Base-by-base conservation (phyloP, 345 rosid genomes). In the Aquilaria sinensis region DNA sequence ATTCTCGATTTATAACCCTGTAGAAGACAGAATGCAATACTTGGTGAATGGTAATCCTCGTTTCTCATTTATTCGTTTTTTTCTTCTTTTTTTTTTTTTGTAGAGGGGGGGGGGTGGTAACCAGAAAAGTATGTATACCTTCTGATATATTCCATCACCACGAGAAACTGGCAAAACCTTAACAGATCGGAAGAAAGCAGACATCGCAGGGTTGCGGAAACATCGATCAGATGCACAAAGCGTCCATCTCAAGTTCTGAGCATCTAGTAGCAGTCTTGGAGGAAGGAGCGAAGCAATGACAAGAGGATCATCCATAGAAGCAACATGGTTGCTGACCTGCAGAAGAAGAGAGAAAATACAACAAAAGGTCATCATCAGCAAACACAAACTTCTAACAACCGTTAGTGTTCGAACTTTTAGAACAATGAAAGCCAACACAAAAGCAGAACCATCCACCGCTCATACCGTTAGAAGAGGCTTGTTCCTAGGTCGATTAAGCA, bases 281-380 rank as follows among this genome's bases (percentile, higher is more conserved):
- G 99, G 97, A 67, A 90, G 97, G 57, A 90, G 66, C 3, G 99
- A 88, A 57, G 99, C 91, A 74, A 94, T 94, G 31, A 91, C 80
- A 70, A 94, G 78, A 0, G 99, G 99, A 68, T 94, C 99, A 75
- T 90, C 99, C 64, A 90, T 79, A 4, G 99, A 83, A 23, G 99
- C 99, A 53, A 94, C 96, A 76, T 94, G 97, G 75, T 94, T 90
- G 82, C 99, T 94, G 31, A 90, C 97, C 97, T 90, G 69, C 71
- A 63, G 63, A 62, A 15, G 54, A 41, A 31, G 10, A n/a, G 23
- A 54, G n/a, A n/a, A 31, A 45, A 29, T 30, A 16, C 30, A 9
- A 31, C 37, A 34, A 13, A 15, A 58, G 31, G 34, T 45, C 60
- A 56, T 60, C 51, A 60, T 56, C 55, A 51, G 29, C 66, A 58